These are phyloP conservation scores for Lactifluus hygrophoroides DNA, from an alignment of 768 basidiomycete genomes.

Conservation along the genomic window DNA sequence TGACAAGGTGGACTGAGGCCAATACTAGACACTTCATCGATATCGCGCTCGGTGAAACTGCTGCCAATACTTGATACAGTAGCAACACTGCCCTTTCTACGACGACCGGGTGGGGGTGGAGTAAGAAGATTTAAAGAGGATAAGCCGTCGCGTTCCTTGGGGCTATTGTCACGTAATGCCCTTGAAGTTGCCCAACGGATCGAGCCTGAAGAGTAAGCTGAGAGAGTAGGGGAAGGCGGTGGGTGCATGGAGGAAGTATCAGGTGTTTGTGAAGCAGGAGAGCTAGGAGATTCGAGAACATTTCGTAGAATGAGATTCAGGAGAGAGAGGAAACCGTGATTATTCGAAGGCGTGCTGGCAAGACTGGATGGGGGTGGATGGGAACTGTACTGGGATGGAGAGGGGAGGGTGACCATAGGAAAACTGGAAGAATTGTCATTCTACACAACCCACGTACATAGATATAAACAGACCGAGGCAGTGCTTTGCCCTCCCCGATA, in stretches of 20 bases:
- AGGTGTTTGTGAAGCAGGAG: slow-evolving; percentile 27
- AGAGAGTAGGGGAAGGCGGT: slow-evolving; percentile 74
- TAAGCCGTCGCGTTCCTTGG: slow-evolving; percentile 45
- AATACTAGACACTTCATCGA: slow-evolving; percentile 14
- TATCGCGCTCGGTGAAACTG: slow-evolving; percentile 34
- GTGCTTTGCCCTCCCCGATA: background rate
- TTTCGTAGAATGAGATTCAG: slow-evolving; percentile 16
- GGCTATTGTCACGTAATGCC: slow-evolving; percentile 60
- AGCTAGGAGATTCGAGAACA: slow-evolving; percentile 29
- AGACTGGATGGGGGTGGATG: background rate
- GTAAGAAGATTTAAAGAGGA: slow-evolving; percentile 45
- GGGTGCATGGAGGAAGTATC: slow-evolving; percentile 32
- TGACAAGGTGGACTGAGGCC: slow-evolving; percentile 16
- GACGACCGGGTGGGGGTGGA: slow-evolving; percentile 33
- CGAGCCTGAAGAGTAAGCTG: slow-evolving; percentile 45
- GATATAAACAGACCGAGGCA: background rate
- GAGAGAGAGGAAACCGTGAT: slow-evolving; percentile 8
- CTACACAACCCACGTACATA: background rate
- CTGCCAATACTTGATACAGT: slow-evolving; percentile 44
- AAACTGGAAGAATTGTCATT: background rate
- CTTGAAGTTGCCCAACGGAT: slow-evolving; percentile 49
- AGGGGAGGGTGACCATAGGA: background rate
- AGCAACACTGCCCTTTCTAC: slow-evolving; percentile 48
- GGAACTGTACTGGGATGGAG: background rate
- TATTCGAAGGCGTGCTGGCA: slow-evolving; percentile 4